Evolutionary conservation across 2,329 filamentous ascomycete genomes (phyloP).

Genomic region (Aspergillus sp.): DNA sequence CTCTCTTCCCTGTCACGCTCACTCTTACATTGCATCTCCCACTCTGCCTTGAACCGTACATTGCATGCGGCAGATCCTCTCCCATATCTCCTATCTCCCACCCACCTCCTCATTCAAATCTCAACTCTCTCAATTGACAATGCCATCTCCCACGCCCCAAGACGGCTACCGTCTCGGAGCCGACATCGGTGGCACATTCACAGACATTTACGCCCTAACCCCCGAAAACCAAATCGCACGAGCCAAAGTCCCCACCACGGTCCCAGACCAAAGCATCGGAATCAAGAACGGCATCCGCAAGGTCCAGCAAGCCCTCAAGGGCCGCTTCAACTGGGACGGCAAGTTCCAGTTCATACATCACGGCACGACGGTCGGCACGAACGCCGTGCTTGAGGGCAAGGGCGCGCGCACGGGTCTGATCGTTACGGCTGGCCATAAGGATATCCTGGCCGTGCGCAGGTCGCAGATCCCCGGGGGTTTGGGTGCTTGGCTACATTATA

Average conservation of each 20-base stretch:
- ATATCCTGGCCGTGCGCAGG: conserved; percentile 47
- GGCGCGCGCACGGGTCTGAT: conserved; percentile 49
- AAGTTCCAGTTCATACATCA: conserved; percentile 52
- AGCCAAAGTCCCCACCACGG: conserved; percentile 49
- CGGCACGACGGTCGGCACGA: conserved; percentile 52
- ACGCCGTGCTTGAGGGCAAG: conserved; percentile 52
- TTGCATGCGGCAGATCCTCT: conserved; percentile 21
- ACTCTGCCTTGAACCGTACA: too few relatives aligned
- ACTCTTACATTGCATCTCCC: too few relatives aligned
- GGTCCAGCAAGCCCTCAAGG: conserved; percentile 39
- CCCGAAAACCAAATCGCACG: conserved; percentile 45
- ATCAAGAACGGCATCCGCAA: conserved; percentile 48
- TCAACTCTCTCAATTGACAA: neutral
- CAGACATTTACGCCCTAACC: conserved; percentile 50
- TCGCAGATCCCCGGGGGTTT: conserved; percentile 54
- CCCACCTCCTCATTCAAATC: too few relatives aligned
- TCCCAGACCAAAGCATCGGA: conserved; percentile 48
- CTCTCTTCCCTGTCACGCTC: too few relatives aligned
- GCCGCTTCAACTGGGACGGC: conserved; percentile 43
- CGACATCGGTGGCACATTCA: conserved; percentile 46
- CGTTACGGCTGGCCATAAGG: conserved; percentile 51
- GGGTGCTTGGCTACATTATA: conserved; percentile 51
- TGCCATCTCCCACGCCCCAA: neutral
- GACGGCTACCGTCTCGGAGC: conserved; percentile 22
- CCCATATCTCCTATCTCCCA: conserved; percentile 23